A percentile compares a stretch with the other conserved stretches of the same genome.
Evolutionary conservation across 768 basidiomycete genomes (phyloP).

Genomic region (Boletus vermiculosoides): DNA sequence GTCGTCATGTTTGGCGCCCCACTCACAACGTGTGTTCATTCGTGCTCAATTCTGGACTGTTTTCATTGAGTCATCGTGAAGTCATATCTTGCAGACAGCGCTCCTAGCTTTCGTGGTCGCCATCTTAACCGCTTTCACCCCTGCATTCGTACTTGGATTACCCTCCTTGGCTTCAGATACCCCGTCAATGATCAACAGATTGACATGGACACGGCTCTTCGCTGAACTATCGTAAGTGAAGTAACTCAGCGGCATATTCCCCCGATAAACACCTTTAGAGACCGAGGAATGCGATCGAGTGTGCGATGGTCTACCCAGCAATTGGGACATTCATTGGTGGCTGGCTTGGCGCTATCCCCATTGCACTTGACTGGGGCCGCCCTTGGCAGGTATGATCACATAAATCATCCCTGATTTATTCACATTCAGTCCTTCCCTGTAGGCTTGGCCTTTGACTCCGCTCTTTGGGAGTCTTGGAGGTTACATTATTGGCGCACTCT

Average conservation of each 20-base stretch:
- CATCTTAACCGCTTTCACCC: constrained; percentile 60
- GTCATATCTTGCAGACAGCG: constrained; percentile 58
- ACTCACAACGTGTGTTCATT: constrained; percentile 46
- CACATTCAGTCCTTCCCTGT: not conserved
- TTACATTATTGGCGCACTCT: constrained; percentile 58
- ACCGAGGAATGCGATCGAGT: constrained; percentile 65
- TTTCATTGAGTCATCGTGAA: constrained; percentile 25
- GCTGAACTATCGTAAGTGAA: constrained; percentile 73
- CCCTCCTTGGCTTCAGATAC: constrained; percentile 48
- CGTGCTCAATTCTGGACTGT: not conserved
- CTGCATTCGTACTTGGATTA: constrained; percentile 66
- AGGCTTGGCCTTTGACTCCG: constrained; percentile 85
- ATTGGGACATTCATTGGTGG: constrained; percentile 69
- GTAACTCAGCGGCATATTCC: not conserved
- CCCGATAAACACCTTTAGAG: constrained; percentile 32
- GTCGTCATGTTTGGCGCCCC: constrained; percentile 78
- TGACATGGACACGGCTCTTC: constrained; percentile 78
- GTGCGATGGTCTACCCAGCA: constrained; percentile 76
- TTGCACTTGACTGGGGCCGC: constrained; percentile 94
- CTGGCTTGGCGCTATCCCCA: constrained; percentile 81
- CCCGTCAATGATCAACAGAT: constrained; percentile 50
- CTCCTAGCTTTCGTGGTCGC: constrained; percentile 69
- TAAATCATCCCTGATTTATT: constrained; percentile 2
- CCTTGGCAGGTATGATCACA: constrained; percentile 83
- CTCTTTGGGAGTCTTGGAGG: constrained; percentile 71